These are phyloP conservation scores for Blastomyces parvus DNA, from an alignment of 2,329 filamentous ascomycete species.

Conservation along the genomic window DNA sequence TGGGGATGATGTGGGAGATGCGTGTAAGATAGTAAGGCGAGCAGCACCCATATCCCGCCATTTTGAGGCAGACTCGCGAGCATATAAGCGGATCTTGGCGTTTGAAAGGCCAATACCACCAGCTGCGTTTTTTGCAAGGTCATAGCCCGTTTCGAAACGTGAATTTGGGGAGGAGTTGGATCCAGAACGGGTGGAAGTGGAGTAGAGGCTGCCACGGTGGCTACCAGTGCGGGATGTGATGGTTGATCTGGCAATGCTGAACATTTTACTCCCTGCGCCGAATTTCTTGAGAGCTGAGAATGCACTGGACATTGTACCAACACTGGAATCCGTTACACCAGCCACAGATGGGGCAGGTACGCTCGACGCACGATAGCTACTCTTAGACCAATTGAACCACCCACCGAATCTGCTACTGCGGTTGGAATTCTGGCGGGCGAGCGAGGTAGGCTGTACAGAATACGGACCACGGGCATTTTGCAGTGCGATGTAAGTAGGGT, in stretches of 20 bases:
- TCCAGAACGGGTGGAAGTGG: constrained; percentile 41
- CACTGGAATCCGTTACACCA: constrained; percentile 62
- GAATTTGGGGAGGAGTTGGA: constrained; percentile 46
- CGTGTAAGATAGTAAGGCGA: constrained; percentile 66
- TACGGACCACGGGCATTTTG: constrained; percentile 57
- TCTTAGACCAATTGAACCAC: constrained; percentile 42
- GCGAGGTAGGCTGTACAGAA: constrained; percentile 46
- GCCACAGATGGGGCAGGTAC: constrained; percentile 47
- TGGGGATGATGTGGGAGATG: constrained; percentile 23
- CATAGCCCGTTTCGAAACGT: constrained; percentile 44
- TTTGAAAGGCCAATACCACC: constrained; percentile 58
- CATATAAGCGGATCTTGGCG: constrained; percentile 76
- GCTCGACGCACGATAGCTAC: constrained; percentile 49
- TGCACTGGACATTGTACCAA: constrained; percentile 66
- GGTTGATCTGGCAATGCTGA: constrained; percentile 74
- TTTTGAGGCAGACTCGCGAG: constrained; percentile 62
- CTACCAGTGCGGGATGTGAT: constrained; percentile 50
- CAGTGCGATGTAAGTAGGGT: constrained; percentile 75
- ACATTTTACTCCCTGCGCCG: constrained; percentile 60
- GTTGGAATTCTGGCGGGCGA: constrained; percentile 43
- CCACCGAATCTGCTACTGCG: constrained; percentile 30
- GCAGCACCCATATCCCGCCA: constrained; percentile 91
- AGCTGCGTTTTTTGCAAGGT: constrained; percentile 43
- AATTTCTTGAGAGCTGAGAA: constrained; percentile 70
- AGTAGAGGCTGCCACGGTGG: constrained; percentile 51